Conservation (phyloP, 208 protist genomes). For the Jaenimonas drosophilae region DNA sequence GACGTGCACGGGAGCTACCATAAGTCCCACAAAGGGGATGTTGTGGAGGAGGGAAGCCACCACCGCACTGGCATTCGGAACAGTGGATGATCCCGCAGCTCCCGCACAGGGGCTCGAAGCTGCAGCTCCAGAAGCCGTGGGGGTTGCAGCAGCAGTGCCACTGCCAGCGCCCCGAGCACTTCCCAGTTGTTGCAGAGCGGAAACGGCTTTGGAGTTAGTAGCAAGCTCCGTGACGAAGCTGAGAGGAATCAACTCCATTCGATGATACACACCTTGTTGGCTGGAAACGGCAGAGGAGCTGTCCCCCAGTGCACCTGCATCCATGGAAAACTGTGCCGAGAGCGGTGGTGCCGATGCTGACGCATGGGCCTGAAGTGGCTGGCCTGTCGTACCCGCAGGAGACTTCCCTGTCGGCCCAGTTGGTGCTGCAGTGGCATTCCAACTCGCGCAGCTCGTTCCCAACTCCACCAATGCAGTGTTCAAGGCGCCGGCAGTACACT, state of each 20-base stretch:
- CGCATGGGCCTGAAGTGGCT: too few species aligned
- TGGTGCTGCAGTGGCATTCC: background rate
- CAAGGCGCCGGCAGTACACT: slow-evolving; percentile 40
- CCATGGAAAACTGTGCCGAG: too few species aligned
- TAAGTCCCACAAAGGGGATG: slow-evolving; percentile 17
- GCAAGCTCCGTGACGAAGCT: background rate
- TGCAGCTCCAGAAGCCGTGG: background rate
- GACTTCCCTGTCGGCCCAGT: background rate
- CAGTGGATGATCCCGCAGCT: background rate
- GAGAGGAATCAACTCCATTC: slow-evolving; percentile 1
- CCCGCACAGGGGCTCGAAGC: background rate
- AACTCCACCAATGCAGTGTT: slow-evolving; percentile 26
- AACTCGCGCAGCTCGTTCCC: slow-evolving; percentile 9
- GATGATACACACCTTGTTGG: slow-evolving; percentile 1
- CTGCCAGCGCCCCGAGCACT: too few species aligned
- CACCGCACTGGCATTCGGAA: background rate
- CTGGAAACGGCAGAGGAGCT: background rate
- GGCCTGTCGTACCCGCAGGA: too few species aligned
- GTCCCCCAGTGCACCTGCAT: too few species aligned
- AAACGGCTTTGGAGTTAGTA: background rate
- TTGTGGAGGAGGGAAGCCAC: background rate
- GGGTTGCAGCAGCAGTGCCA: background rate
- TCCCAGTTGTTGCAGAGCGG: background rate
- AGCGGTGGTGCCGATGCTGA: too few species aligned
- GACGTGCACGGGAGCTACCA: slow-evolving; percentile 11